phyloP scores from a whole-genome alignment of 495 filamentous ascomycete species.

The Neurospora sp. region DNA sequence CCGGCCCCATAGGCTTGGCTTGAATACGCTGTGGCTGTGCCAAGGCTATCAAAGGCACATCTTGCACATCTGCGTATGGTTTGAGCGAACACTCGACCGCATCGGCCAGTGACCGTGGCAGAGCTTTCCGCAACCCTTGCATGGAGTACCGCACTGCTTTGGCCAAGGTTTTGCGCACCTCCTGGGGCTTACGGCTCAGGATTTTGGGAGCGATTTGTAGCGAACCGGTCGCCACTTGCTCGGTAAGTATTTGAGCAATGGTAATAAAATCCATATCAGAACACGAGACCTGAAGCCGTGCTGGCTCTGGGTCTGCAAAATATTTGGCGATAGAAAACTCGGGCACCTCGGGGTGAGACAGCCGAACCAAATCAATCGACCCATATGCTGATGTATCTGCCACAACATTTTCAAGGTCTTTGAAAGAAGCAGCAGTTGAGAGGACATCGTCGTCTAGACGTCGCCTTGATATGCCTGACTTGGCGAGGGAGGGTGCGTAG shows the following conservation, averaged over 20 bases:
- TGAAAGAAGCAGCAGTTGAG: constrained; percentile 39
- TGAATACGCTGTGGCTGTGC: constrained; percentile 36
- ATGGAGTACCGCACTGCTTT: constrained; percentile 30
- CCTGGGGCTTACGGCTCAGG: constrained; percentile 3
- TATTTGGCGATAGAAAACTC: constrained; percentile 38
- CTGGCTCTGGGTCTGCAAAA: constrained; percentile 40
- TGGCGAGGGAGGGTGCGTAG: constrained; percentile 33
- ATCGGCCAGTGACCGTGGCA: constrained; percentile 29
- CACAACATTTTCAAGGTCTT: constrained; percentile 32
- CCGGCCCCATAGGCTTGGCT: constrained; percentile 29
- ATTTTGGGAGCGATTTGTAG: constrained; percentile 14
- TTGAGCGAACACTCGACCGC: constrained; percentile 32
- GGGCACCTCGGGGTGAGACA: constrained; percentile 27
- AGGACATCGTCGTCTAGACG: constrained; percentile 35
- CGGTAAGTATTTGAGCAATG: constrained; percentile 51
- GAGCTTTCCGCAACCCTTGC: constrained; percentile 24
- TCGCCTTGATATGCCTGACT: constrained; percentile 27
- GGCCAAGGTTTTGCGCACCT: constrained; percentile 25
- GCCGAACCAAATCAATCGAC: constrained; percentile 28
- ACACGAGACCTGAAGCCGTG: constrained; percentile 27
- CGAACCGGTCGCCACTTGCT: constrained; percentile 43
- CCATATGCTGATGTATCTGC: constrained; percentile 25
- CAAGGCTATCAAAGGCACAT: constrained; percentile 34
- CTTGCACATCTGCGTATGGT: constrained; percentile 41
- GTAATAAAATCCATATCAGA: constrained; percentile 44